These are phyloP conservation scores for Apophysomyces elegans DNA, from an alignment of 371 early-diverging fungal genomes.

Conservation along the genomic window DNA sequence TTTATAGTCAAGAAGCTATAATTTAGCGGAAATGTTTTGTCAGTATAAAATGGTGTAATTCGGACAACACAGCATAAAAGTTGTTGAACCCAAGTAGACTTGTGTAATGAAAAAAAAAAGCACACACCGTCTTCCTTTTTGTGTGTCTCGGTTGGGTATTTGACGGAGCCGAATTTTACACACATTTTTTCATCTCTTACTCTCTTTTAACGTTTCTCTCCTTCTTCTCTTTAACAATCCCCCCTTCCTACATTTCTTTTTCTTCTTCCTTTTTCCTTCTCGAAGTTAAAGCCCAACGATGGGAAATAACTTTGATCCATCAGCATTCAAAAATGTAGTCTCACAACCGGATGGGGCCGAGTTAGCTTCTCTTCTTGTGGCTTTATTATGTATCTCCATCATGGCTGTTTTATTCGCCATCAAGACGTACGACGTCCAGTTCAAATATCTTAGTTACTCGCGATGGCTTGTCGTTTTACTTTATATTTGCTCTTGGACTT, in stretches of 20 bases:
- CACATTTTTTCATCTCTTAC: background rate
- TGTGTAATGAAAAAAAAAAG: background rate
- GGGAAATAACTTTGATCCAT: too few species aligned
- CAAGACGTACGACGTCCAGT: constrained; percentile 46
- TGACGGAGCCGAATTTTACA: constrained; percentile 10
- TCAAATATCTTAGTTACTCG: constrained; percentile 38
- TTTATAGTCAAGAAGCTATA: background rate
- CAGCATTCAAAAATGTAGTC: background rate
- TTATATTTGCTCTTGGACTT: constrained; percentile 51
- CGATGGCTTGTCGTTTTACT: constrained; percentile 46
- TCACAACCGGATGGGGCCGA: constrained; percentile 38
- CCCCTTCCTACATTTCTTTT: background rate
- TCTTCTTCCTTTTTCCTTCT: background rate
- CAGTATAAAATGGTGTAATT: too few species aligned
- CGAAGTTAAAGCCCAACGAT: background rate
- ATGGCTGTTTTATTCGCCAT: constrained; percentile 49
- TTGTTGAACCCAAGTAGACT: background rate
- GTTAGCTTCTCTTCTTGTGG: constrained; percentile 41
- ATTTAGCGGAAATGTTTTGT: background rate
- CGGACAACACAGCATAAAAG: too few species aligned
- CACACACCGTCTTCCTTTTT: background rate
- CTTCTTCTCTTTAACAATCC: background rate
- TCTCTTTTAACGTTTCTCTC: background rate
- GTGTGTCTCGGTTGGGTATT: background rate
- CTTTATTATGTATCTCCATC: constrained; percentile 37